Evolutionary conservation across 2,329 filamentous ascomycete species (phyloP).

Genomic region (Sordariomycetes sp.): DNA sequence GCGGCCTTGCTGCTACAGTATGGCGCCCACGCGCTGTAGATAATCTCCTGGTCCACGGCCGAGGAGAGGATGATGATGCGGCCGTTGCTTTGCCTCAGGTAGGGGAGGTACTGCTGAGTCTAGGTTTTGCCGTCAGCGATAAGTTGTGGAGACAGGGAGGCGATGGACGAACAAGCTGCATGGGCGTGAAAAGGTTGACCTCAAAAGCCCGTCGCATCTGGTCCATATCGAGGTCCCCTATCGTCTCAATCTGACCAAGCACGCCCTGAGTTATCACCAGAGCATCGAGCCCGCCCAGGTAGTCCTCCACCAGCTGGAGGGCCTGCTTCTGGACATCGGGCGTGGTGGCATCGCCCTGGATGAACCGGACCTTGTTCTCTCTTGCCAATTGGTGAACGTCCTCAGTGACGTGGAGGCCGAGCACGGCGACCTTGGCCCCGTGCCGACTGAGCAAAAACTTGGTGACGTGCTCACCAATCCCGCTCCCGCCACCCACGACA

Average conservation of each 20-base stretch:
- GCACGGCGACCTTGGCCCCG: background rate
- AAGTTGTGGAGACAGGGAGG: background rate
- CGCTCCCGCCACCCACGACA: background rate
- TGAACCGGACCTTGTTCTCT: background rate
- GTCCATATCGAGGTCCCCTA: background rate
- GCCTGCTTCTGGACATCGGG: background rate
- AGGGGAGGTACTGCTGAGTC: background rate
- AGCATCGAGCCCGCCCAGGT: background rate
- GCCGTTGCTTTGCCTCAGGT: background rate
- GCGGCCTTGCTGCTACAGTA: background rate
- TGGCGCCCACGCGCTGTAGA: background rate
- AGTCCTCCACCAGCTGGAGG: background rate
- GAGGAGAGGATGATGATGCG: background rate
- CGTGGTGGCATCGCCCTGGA: background rate
- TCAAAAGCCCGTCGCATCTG: background rate
- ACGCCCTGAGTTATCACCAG: background rate
- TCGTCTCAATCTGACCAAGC: background rate
- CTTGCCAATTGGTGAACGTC: background rate
- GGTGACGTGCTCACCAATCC: background rate
- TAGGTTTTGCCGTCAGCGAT: background rate
- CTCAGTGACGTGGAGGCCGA: background rate
- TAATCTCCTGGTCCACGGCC: background rate
- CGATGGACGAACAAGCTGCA: background rate
- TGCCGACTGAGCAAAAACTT: background rate
- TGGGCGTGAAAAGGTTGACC: background rate